phyloP scores from a whole-genome alignment of 371 early-diverging fungal species.

The Batrachochytrium dendrobatidis region DNA sequence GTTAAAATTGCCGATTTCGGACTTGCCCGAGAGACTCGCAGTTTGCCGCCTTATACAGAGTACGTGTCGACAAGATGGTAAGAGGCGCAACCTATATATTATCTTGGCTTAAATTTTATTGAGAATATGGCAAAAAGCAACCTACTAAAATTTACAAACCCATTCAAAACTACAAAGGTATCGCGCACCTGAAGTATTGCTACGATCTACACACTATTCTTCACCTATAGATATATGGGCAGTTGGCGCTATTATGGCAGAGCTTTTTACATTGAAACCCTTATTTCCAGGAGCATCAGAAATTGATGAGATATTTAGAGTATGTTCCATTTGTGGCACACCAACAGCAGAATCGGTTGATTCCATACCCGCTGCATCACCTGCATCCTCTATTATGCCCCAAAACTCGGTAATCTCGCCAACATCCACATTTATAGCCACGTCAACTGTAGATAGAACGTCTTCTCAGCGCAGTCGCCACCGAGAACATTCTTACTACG shows the following conservation, averaged over 20 bases:
- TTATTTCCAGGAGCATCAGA: slow-evolving; percentile 91
- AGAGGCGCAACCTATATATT: too few relatives aligned
- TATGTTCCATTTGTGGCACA: slow-evolving; percentile 37
- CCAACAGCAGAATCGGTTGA: slow-evolving; percentile 17
- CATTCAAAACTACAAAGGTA: slow-evolving; percentile 56
- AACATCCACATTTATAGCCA: background rate
- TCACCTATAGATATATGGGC: slow-evolving; percentile 98
- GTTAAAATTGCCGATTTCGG: slow-evolving; percentile 95
- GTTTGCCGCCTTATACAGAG: slow-evolving; percentile 74
- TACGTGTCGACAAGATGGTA: slow-evolving; percentile 95
- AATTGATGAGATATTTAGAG: slow-evolving; percentile 73
- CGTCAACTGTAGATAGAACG: slow-evolving; percentile 4
- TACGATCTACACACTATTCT: slow-evolving; percentile 75
- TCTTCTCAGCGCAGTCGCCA: slow-evolving; percentile 4
- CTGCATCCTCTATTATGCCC: slow-evolving; percentile 40
- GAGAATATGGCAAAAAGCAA: background rate
- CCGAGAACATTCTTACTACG: background rate
- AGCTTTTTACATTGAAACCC: slow-evolving; percentile 74
- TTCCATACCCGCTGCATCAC: background rate
- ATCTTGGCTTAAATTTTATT: background rate
- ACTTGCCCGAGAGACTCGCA: slow-evolving; percentile 77
- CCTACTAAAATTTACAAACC: slow-evolving; percentile 1
- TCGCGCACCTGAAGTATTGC: slow-evolving; percentile 94
- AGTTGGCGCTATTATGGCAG: slow-evolving; percentile 86
- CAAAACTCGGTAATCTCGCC: background rate